phyloP scores from a whole-genome alignment of 768 basidiomycete genomes.

The Podaxis sp. region DNA sequence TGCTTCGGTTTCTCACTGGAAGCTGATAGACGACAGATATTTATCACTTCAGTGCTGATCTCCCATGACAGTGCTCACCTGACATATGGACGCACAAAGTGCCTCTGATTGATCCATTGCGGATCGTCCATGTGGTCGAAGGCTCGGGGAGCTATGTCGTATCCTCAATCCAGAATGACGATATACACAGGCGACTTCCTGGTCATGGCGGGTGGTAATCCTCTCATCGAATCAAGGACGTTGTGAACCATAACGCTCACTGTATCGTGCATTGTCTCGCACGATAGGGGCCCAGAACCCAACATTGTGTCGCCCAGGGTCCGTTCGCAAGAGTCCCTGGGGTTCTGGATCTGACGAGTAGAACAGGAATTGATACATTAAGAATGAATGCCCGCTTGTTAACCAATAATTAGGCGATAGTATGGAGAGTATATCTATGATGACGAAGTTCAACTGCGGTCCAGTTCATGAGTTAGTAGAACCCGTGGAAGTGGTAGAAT shows the following conservation, averaged over 20 bases:
- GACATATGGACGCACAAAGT: neutral
- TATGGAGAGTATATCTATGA: constrained; percentile 2
- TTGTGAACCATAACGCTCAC: neutral
- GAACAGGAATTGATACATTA: constrained; percentile 2
- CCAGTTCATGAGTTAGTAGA: constrained; percentile 1
- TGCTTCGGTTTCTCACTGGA: neutral
- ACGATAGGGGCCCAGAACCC: neutral
- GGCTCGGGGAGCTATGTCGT: neutral
- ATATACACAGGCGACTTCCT: neutral
- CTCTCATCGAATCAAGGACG: neutral
- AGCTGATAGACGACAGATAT: neutral
- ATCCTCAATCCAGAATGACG: no score
- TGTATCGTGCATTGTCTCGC: neutral
- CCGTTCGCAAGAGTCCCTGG: neutral
- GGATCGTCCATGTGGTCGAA: neutral
- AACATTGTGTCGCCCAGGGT: neutral
- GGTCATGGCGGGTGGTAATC: neutral
- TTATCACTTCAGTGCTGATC: neutral
- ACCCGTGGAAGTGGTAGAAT: neutral
- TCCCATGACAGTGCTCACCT: neutral
- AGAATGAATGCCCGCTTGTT: neutral
- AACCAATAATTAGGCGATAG: constrained; percentile 6
- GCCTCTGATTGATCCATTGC: neutral
- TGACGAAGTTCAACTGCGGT: neutral
- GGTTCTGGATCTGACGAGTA: neutral